Evolutionary conservation across 805 yeast species (phyloP), one percentile per base, ranked within the genome.

Genomic region (Monosporozyma yasuniensis): DNA sequence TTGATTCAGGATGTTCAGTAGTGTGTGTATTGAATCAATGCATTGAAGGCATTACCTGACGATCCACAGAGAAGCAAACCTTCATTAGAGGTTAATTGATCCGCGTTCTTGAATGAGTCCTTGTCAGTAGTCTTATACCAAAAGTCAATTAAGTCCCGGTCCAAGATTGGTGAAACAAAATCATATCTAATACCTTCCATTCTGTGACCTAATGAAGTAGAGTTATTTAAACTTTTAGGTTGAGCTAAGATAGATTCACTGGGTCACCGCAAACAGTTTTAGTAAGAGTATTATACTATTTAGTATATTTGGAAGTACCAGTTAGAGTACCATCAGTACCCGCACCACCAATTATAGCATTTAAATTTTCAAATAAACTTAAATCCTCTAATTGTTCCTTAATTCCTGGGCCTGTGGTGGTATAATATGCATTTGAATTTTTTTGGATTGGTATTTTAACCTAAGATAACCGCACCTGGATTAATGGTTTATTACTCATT

Each of bases 161-260:
- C 73, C 64, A 87, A 75, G 19, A 84, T 95, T 48, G 84, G 85
- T 46, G 96, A 95, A 54, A 87, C 73, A 64, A 87, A 87, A 70
- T 87, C 96, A 67, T 87, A 87, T 56, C 96, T 95, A 57, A 87
- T 87, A 67, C 96, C 96, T 71, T 87, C 96, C 47, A 87, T 95
- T 62, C 84, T 77, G 69, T 87, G 87, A 44, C 76, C 84, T 30
- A 74, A 64, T 22, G 66, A 58, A 44, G 68, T 71, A 27, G 81
- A 66, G 27, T 73, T 63, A 67, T 87, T 87, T 62, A 87, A 74
- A 7, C 80, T 63, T 64, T 80, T 91, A 32, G 96, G 95, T 47
- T 73, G 73, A 30, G 95, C 95, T 58, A 87, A 76, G 58, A 87
- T 85, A 46, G 95, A 87, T 30, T 95, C 95, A 55, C 74, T 38